Percentiles rank a stretch among this genome's conserved stretches.
These are phyloP conservation scores for Pulveroboletus sp. DNA, from an alignment of 768 basidiomycete genomes.

Conservation along the genomic window DNA sequence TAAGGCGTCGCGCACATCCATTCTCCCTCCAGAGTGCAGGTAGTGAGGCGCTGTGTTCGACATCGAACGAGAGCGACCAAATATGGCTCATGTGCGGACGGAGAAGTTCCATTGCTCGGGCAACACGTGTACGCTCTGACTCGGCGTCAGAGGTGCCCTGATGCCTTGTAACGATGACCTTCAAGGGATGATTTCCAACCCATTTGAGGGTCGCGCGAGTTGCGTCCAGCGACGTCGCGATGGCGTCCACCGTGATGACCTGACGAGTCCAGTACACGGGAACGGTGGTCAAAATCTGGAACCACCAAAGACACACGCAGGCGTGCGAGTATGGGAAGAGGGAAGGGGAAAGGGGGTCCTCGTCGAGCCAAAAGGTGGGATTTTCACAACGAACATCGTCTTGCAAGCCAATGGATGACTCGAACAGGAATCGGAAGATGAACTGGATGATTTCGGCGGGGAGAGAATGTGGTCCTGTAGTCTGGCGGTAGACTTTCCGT, in stretches of 20 bases:
- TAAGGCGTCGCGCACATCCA: conserved; percentile 1
- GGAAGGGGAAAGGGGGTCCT: conserved; percentile 3
- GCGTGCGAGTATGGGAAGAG: conserved; percentile 12
- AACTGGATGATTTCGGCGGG: conserved; percentile 9
- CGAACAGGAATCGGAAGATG: conserved; percentile 10
- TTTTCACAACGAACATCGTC: neutral
- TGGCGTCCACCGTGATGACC: conserved; percentile 4
- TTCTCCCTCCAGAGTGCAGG: conserved; percentile 9
- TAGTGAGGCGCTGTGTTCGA: conserved; percentile 1
- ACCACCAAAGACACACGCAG: conserved; percentile 8
- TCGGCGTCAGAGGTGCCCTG: neutral
- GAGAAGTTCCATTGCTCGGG: neutral
- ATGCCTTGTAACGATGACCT: conserved; percentile 8
- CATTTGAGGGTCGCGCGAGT: conserved; percentile 1
- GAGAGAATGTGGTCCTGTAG: conserved; percentile 4
- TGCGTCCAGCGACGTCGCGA: neutral
- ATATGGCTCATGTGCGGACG: neutral
- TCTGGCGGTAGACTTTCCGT: neutral
- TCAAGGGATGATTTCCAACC: conserved; percentile 1
- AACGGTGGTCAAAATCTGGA: neutral
- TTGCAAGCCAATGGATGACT: neutral
- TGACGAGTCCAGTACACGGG: conserved; percentile 10
- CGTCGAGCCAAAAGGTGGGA: neutral
- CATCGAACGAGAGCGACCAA: conserved; percentile 11
- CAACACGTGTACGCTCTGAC: neutral